phyloP scores from a whole-genome alignment of 2,329 filamentous ascomycete genomes.

The Fusarium subtropicale region DNA sequence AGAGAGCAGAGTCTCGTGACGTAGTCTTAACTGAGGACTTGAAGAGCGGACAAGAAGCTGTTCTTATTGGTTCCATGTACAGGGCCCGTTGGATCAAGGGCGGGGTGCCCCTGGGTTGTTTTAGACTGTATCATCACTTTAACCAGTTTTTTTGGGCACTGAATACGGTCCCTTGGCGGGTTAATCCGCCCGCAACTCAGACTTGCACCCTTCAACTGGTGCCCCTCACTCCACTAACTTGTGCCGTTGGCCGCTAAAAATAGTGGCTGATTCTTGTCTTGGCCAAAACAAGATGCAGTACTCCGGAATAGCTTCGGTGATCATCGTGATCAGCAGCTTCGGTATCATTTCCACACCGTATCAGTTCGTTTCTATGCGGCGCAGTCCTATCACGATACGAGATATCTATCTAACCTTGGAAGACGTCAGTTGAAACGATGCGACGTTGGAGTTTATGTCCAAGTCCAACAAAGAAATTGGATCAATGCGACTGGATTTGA shows the following conservation, averaged over 20 bases:
- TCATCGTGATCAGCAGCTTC: conserved; percentile 4
- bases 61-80: conserved; percentile 28
- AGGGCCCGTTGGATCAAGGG: conserved; percentile 40
- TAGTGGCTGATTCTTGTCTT: conserved; percentile 23
- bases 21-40: conserved; percentile 40
- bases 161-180: conserved; percentile 25
- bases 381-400: background rate
- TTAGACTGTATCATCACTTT: conserved; percentile 33
- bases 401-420: background rate
- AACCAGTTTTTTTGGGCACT: conserved; percentile 22
- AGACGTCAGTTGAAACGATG: background rate
- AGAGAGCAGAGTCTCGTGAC: conserved; percentile 47
- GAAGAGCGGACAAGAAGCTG: conserved; percentile 16
- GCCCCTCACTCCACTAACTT: conserved; percentile 23
- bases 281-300: background rate
- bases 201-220: conserved; percentile 9
- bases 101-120: conserved; percentile 41
- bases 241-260: conserved; percentile 23
- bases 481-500: background rate
- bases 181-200: conserved; percentile 25
- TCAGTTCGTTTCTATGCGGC: background rate
- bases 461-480: background rate
- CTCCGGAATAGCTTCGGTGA: conserved; percentile 3
- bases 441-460: background rate
- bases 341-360: background rate